Percentiles rank a stretch among this genome's conserved stretches.
phyloP scores from a whole-genome alignment of 2,329 filamentous ascomycete species.

The Botrytis porri region DNA sequence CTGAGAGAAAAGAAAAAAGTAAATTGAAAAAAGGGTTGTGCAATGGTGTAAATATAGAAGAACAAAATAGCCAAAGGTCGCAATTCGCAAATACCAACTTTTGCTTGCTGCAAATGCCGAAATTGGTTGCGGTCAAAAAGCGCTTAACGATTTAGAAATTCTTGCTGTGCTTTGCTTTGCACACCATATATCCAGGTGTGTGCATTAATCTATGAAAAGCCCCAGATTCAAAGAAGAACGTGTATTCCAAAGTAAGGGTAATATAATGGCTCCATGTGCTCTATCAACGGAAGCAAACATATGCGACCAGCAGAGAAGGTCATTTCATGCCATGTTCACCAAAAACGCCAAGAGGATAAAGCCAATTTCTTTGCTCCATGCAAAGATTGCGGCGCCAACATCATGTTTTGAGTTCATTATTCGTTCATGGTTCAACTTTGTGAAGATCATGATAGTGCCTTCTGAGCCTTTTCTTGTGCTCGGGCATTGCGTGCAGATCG shows the following conservation, averaged over 20 bases:
- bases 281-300: not conserved
- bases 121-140: not conserved
- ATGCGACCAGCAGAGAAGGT: constrained; percentile 5
- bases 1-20: constrained; percentile 1
- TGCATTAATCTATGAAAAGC: constrained; percentile 7
- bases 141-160: constrained; percentile 11
- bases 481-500: constrained; percentile 80
- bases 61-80: not conserved
- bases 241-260: not conserved
- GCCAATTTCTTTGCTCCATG: constrained; percentile 13
- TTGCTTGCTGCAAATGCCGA: constrained; percentile 9
- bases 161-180: constrained; percentile 2
- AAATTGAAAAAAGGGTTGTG: constrained; percentile 2
- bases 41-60: constrained; percentile 2
- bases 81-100: constrained; percentile 3
- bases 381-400: constrained; percentile 14
- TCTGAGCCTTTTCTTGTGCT: constrained; percentile 78
- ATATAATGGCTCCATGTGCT: constrained; percentile 6
- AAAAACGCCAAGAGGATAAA: constrained; percentile 13
- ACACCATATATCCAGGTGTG: constrained; percentile 8
- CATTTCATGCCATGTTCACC: constrained; percentile 3
- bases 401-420: constrained; percentile 19
- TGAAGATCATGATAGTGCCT: constrained; percentile 42
- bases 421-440: constrained; percentile 8
- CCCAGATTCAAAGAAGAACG: constrained; percentile 1